A percentile compares a stretch with the other conserved stretches of the same genome.
Conservation (phyloP, 306 rosid species). For the Dalbergia cochinchinensis region DNA sequence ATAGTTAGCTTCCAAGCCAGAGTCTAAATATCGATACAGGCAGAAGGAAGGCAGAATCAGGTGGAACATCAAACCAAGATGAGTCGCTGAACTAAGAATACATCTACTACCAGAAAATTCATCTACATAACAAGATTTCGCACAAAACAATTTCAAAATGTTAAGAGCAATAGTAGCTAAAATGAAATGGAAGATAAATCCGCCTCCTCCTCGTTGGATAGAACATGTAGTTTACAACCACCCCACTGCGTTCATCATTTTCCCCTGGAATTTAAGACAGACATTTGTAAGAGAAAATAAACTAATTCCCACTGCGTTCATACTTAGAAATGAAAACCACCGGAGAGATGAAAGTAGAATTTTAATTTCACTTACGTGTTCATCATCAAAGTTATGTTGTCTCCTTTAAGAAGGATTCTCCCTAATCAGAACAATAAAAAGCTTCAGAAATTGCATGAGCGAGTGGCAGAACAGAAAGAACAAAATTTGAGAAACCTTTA, state of each 20-base stretch:
- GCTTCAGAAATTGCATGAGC: conserved; percentile 36
- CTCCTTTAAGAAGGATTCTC: conserved; percentile 91
- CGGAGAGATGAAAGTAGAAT: conserved; percentile 20
- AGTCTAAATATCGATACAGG: conserved; percentile 1
- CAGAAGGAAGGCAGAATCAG: background rate
- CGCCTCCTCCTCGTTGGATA: conserved; percentile 38
- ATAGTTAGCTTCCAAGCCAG: conserved; percentile 1
- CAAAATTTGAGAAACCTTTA: background rate
- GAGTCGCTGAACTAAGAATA: conserved; percentile 9
- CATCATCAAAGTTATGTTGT: conserved; percentile 92
- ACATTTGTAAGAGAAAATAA: background rate
- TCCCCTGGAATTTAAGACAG: conserved; percentile 58
- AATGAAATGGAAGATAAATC: conserved; percentile 37
- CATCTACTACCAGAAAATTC: conserved; percentile 13
- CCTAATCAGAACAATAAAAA: conserved; percentile 53
- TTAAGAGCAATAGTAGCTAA: background rate
- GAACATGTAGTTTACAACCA: background rate
- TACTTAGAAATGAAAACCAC: background rate
- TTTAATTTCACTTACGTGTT: conserved; percentile 65
- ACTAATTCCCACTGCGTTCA: no score
- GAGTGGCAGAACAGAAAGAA: conserved; percentile 20
- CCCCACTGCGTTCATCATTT: conserved; percentile 55
- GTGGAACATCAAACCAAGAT: background rate
- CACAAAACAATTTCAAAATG: conserved; percentile 24
- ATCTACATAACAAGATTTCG: conserved; percentile 20